Evolutionary conservation across 139 green algal genomes (phyloP).

Genomic region (Spirogloea muscicola): DNA sequence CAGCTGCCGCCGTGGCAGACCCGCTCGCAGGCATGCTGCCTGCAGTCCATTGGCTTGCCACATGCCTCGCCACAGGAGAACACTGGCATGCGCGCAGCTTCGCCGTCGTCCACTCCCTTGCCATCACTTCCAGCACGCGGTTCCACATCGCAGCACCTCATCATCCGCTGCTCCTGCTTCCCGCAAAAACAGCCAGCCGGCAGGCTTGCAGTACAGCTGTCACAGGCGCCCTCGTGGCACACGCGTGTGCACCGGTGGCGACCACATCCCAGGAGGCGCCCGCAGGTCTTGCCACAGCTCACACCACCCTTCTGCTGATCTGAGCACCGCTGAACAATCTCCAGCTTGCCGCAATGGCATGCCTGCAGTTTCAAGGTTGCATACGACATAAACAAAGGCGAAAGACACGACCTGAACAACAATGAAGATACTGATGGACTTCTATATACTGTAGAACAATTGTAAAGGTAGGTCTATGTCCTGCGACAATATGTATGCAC

Average conservation of each 20-base stretch:
- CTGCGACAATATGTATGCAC: too few relatives aligned
- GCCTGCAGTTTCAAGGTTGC: too few relatives aligned
- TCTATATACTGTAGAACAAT: too few relatives aligned
- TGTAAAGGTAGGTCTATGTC: too few relatives aligned
- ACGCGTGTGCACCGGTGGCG: conserved; percentile 17
- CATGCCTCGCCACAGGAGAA: conserved; percentile 36
- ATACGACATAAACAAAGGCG: too few relatives aligned
- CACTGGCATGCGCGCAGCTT: too few relatives aligned
- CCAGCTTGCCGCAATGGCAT: conserved; percentile 33
- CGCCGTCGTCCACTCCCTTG: too few relatives aligned
- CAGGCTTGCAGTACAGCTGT: conserved; percentile 9
- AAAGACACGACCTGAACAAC: too few relatives aligned
- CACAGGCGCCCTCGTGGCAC: conserved; percentile 39
- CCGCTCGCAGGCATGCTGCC: conserved; percentile 37
- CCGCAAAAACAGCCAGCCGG: conserved; percentile 35
- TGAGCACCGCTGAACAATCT: conserved; percentile 1
- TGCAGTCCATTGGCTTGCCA: conserved; percentile 25
- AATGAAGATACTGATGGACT: too few relatives aligned
- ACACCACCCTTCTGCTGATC: conserved; percentile 10
- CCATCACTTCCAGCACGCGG: too few relatives aligned
- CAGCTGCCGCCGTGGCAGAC: conserved; percentile 32
- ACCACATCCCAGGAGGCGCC: conserved; percentile 17
- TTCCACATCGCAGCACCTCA: too few relatives aligned
- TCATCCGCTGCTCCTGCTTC: conserved; percentile 26
- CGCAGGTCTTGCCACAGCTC: conserved; percentile 31